Conservation (phyloP, 2,329 filamentous ascomycete species). For the Calonectria honghensis region DNA sequence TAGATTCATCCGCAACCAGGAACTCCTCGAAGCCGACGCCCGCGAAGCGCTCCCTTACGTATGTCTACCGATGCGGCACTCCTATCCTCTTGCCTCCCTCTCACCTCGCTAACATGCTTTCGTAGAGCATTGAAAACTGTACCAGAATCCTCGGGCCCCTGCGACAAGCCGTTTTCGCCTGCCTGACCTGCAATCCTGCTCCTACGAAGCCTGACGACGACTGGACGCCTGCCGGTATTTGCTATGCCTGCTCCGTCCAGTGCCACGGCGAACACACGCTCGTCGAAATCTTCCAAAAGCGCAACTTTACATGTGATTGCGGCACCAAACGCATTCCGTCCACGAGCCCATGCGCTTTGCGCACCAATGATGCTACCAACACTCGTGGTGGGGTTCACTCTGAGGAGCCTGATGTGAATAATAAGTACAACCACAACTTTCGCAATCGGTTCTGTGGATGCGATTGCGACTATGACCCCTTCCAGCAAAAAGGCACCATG, state of each 20-base stretch:
- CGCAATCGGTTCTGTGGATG: conserved; percentile 94
- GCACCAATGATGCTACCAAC: conserved; percentile 83
- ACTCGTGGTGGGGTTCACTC: conserved; percentile 85
- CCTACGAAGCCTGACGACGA: conserved; percentile 75
- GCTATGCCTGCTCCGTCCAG: conserved; percentile 96
- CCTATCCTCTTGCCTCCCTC: not conserved
- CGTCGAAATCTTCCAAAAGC: conserved; percentile 96
- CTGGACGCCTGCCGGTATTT: conserved; percentile 83
- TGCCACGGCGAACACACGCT: conserved; percentile 97
- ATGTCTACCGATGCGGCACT: conserved; percentile 56
- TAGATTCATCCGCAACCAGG: conserved; percentile 91
- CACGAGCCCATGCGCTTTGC: conserved; percentile 84
- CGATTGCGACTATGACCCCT: conserved; percentile 88
- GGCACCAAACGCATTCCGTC: conserved; percentile 87
- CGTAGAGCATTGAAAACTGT: conserved; percentile 92
- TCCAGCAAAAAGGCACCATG: conserved; percentile 96
- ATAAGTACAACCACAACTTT: conserved; percentile 98
- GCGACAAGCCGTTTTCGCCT: conserved; percentile 92
- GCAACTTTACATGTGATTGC: conserved; percentile 97
- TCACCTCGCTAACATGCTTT: conserved; percentile 46
- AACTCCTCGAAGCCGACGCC: conserved; percentile 94
- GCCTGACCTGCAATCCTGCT: conserved; percentile 92
- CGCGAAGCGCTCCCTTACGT: conserved; percentile 96
- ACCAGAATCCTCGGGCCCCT: conserved; percentile 92
- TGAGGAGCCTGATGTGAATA: conserved; percentile 81